A percentile compares a stretch with the other conserved stretches of the same genome.
Evolutionary conservation across 2,329 filamentous ascomycete species (phyloP).

Genomic region (Pseudogymnoascus sp.): DNA sequence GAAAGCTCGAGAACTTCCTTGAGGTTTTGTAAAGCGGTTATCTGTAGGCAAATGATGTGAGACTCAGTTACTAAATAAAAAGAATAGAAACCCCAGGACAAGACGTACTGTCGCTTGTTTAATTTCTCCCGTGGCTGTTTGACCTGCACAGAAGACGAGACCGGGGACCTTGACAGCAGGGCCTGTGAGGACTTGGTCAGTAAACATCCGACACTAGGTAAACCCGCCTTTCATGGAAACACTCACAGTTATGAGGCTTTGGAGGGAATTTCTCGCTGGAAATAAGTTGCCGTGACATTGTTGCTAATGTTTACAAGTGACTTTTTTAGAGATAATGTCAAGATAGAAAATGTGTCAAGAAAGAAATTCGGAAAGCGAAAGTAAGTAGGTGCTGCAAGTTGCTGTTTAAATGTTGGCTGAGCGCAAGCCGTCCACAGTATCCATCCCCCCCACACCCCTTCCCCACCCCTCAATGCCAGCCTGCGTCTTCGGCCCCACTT

Average conservation of each 20-base stretch:
- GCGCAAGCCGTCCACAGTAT: neutral
- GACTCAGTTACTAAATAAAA: conserved; percentile 5
- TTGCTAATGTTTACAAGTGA: conserved; percentile 16
- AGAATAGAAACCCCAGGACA: conserved; percentile 7
- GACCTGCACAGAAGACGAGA: conserved; percentile 42
- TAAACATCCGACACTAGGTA: neutral
- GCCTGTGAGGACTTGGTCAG: conserved; percentile 23
- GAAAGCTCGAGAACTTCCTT: conserved; percentile 28
- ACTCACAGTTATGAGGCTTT: conserved; percentile 42
- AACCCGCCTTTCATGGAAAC: neutral
- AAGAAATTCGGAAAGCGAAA: neutral
- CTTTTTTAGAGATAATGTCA: neutral
- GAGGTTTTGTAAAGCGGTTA: conserved; percentile 29
- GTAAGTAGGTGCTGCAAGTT: neutral
- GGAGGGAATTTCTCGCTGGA: conserved; percentile 42
- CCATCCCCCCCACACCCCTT: neutral
- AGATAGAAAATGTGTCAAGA: neutral
- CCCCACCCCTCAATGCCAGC: neutral
- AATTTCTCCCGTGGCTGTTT: conserved; percentile 45
- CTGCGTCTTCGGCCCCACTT: neutral
- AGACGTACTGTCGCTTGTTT: conserved; percentile 40
- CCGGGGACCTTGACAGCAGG: conserved; percentile 41
- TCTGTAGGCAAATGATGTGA: conserved; percentile 18
- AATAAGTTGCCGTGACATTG: conserved; percentile 42
- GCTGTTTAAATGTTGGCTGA: neutral